Percentiles rank a stretch among this genome's conserved stretches.
These are phyloP conservation scores for Hymenotorrendiella dingleyae DNA, from an alignment of 2,329 filamentous ascomycete species.

Conservation along the genomic window DNA sequence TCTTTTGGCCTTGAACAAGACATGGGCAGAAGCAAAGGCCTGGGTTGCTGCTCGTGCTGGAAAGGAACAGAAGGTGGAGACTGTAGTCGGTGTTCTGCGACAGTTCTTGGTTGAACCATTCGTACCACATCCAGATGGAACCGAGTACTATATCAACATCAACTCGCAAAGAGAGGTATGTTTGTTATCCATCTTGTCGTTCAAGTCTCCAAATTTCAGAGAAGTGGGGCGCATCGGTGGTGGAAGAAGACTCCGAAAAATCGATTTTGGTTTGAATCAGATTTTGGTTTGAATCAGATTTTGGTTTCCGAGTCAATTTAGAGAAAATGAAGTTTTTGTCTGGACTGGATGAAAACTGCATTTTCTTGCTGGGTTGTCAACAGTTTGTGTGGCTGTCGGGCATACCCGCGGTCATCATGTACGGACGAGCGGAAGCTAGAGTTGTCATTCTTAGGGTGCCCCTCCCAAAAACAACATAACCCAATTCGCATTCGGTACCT, in stretches of 20 bases:
- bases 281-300: too few relatives aligned
- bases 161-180: constrained; percentile 99
- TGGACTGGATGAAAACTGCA: too few relatives aligned
- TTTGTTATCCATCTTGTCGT: constrained; percentile 30
- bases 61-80: constrained; percentile 91
- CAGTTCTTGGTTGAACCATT: constrained; percentile 99
- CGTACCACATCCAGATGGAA: constrained; percentile 88
- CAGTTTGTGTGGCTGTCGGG: constrained; percentile 19
- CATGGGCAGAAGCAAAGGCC: constrained; percentile 86
- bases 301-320: too few relatives aligned
- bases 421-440: constrained; percentile 30
- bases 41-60: constrained; percentile 92
- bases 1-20: constrained; percentile 92
- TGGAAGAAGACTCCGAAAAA: too few relatives aligned
- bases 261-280: too few relatives aligned
- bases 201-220: not conserved
- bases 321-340: constrained; percentile 1
- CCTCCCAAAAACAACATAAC: constrained; percentile 20
- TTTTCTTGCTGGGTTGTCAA: constrained; percentile 19
- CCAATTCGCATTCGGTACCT: constrained; percentile 17
- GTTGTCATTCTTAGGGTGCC: too few relatives aligned
- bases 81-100: constrained; percentile 78
- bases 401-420: constrained; percentile 4
- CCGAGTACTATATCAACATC: constrained; percentile 99
- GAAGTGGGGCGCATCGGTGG: not conserved